Percentiles rank a stretch among this genome's conserved stretches.
These are phyloP conservation scores for Backusella mclennaniae DNA, from an alignment of 192 early-diverging fungal genomes.

Conservation along the genomic window DNA sequence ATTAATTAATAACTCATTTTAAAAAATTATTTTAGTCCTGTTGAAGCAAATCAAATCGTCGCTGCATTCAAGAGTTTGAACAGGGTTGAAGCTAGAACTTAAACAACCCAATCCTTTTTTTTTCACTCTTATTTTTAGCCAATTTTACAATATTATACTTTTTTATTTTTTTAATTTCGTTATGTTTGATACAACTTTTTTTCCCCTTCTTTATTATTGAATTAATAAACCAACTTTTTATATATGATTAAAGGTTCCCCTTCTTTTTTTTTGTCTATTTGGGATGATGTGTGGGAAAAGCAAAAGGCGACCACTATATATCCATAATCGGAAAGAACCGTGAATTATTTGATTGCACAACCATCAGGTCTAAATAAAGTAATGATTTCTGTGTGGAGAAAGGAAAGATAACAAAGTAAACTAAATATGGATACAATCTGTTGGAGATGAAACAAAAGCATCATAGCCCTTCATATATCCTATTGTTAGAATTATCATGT, in stretches of 20 bases:
- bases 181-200: background rate
- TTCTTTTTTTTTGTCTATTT: background rate
- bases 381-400: conserved; percentile 7
- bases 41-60: conserved; percentile 23
- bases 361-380: background rate
- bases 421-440: background rate
- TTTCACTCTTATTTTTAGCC: background rate
- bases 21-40: conserved; percentile 8
- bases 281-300: background rate
- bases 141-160: background rate
- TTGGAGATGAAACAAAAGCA: background rate
- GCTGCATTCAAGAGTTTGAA: conserved; percentile 24
- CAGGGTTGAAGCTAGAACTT: conserved; percentile 1
- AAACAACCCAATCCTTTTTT: background rate
- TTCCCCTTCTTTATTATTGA: background rate
- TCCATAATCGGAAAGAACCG: conserved; percentile 6
- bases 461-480: background rate
- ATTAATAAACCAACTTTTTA: background rate
- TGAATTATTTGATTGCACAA: background rate
- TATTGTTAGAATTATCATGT: background rate
- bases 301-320: background rate
- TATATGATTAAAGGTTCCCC: background rate
- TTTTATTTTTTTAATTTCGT: background rate
- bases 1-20: background rate
- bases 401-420: background rate